These are phyloP conservation scores for Sporothrix inflata DNA, from an alignment of 2,329 filamentous ascomycete genomes.

Conservation along the genomic window DNA sequence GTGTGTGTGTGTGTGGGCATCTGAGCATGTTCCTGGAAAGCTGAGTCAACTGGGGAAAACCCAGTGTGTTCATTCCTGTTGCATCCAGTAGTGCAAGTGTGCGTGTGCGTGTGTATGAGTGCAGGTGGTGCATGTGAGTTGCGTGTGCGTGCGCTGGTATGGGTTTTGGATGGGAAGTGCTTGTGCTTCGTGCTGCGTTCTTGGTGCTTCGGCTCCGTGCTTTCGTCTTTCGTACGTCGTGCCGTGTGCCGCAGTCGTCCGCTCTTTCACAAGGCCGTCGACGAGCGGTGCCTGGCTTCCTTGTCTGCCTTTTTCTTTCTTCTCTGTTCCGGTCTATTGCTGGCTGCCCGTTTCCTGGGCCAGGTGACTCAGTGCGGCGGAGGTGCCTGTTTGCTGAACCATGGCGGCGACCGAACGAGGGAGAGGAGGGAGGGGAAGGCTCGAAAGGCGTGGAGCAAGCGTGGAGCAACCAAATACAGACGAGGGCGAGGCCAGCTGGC, in stretches of 20 bases:
- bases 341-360: neutral
- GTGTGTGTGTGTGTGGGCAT: neutral
- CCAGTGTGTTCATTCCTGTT: slow-evolving; percentile 17
- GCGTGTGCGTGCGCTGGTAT: neutral
- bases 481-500: slow-evolving; percentile 1
- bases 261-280: slow-evolving; percentile 5
- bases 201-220: neutral
- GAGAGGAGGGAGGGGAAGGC: neutral
- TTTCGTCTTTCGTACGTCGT: slow-evolving; percentile 1
- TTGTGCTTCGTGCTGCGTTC: neutral
- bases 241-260: slow-evolving; percentile 5
- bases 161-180: neutral
- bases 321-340: neutral
- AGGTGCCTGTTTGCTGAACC: slow-evolving; percentile 11
- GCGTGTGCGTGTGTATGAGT: slow-evolving; percentile 1
- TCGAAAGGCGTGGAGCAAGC: neutral
- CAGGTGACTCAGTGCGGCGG: slow-evolving; percentile 19
- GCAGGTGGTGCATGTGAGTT: slow-evolving; percentile 4
- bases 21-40: slow-evolving; percentile 18
- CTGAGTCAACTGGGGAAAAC: slow-evolving; percentile 16
- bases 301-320: neutral
- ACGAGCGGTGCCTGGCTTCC: slow-evolving; percentile 9
- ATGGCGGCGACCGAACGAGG: neutral
- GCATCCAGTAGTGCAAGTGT: slow-evolving; percentile 5
- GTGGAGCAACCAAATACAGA: neutral